A percentile compares a stretch with the other conserved stretches of the same genome.
These are phyloP conservation scores for Cyclanthera cordifolia DNA, from an alignment of 306 rosid species.

Conservation along the genomic window DNA sequence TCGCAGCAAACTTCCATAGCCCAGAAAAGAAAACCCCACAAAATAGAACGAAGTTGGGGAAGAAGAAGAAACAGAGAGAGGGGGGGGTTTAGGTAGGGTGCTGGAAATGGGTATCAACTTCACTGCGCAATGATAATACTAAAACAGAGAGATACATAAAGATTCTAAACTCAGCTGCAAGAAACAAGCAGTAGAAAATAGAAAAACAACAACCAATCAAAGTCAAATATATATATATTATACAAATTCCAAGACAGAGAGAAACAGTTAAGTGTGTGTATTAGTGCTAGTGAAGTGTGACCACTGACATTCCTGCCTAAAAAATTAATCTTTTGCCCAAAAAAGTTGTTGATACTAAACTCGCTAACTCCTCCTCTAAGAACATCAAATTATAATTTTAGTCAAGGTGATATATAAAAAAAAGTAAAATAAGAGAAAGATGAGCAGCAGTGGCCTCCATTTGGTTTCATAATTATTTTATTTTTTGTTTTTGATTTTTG, in stretches of 20 bases:
- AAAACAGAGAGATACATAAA: conserved; percentile 31
- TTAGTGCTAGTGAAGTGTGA: conserved; percentile 5
- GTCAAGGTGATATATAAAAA: no score
- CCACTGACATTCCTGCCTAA: conserved; percentile 16
- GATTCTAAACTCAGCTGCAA: conserved; percentile 28
- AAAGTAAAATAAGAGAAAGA: no score
- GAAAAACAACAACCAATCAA: conserved; percentile 33
- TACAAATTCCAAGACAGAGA: conserved; percentile 27
- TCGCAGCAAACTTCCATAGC: conserved; percentile 57
- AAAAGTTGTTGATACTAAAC: not conserved
- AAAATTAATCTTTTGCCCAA: not conserved
- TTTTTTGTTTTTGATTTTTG: no score
- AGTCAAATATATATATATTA: conserved; percentile 40
- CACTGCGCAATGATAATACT: conserved; percentile 27
- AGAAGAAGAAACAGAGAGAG: conserved; percentile 49
- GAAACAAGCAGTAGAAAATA: conserved; percentile 28
- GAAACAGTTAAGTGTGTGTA: not conserved
- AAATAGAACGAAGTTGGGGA: not conserved
- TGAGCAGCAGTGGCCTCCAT: no score
- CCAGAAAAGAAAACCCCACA: conserved; percentile 5
- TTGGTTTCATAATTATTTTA: no score
- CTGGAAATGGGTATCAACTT: conserved; percentile 25
- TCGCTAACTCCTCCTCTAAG: not conserved
- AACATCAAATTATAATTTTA: no score
- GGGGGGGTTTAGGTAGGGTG: conserved; percentile 20